These are phyloP conservation scores for Sistotremastrum suecicum DNA, from an alignment of 768 basidiomycete genomes.

Conservation along the genomic window DNA sequence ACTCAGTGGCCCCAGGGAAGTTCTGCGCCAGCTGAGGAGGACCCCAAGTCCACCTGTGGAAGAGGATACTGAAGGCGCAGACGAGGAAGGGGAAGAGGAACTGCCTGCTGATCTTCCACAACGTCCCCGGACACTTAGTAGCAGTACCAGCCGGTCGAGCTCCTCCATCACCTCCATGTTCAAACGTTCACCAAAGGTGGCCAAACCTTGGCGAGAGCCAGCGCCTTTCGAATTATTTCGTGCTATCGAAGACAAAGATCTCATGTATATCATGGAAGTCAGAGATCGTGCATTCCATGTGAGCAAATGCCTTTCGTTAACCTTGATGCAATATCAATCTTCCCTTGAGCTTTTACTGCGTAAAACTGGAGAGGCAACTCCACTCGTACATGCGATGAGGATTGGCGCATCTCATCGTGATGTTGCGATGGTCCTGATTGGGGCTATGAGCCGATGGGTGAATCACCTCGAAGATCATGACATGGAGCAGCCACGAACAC, in stretches of 20 bases:
- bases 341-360: constrained; percentile 53
- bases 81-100: too few species aligned
- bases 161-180: not conserved
- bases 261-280: constrained; percentile 72
- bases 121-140: too few species aligned
- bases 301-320: constrained; percentile 14
- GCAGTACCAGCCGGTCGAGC: too few species aligned
- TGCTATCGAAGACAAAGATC: constrained; percentile 75
- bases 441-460: constrained; percentile 84
- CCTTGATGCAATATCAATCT: not conserved
- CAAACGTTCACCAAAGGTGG: not conserved
- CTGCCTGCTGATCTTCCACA: too few species aligned
- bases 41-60: constrained; percentile 13
- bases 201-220: constrained; percentile 13
- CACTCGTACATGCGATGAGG: constrained; percentile 82
- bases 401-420: constrained; percentile 65
- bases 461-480: constrained; percentile 80
- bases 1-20: constrained; percentile 37
- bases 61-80: not conserved
- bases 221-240: constrained; percentile 60
- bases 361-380: constrained; percentile 74
- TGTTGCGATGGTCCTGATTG: constrained; percentile 74
- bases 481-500: constrained; percentile 50
- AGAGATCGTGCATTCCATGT: constrained; percentile 72
- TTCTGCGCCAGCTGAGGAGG: constrained; percentile 38